Evolutionary conservation across 352 stramenopile genomes (phyloP).

Genomic region (Pythium aquatile): DNA sequence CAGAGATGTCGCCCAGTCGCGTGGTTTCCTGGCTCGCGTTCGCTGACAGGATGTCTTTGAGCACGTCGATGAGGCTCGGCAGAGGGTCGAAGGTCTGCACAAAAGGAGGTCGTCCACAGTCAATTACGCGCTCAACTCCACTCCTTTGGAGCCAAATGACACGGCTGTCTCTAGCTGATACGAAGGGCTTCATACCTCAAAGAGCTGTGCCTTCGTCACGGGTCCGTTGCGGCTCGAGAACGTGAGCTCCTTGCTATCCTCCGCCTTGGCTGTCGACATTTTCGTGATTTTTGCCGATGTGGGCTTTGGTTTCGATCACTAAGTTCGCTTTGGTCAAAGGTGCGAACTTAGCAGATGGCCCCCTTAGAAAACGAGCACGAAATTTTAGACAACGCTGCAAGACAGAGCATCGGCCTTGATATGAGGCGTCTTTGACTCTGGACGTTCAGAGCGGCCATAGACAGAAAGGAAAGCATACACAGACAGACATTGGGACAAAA

Average conservation of each 20-base stretch:
- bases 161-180: neutral
- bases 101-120: neutral
- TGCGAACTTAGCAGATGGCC: neutral
- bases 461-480: slow-evolving; percentile 1
- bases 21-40: slow-evolving; percentile 74
- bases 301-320: neutral
- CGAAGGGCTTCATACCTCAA: slow-evolving; percentile 43
- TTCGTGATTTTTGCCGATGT: neutral
- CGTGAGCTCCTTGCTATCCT: slow-evolving; percentile 32
- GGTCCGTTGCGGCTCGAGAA: slow-evolving; percentile 40
- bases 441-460: neutral
- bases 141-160: too few relatives aligned
- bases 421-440: too few relatives aligned
- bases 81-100: slow-evolving; percentile 76
- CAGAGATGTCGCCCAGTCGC: slow-evolving; percentile 76
- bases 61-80: slow-evolving; percentile 80
- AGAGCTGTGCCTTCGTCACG: slow-evolving; percentile 66
- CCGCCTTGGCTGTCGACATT: slow-evolving; percentile 20
- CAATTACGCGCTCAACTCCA: neutral
- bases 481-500: slow-evolving; percentile 29
- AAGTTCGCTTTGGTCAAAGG: neutral
- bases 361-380: too few relatives aligned
- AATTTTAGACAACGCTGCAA: too few relatives aligned
- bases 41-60: slow-evolving; percentile 82
- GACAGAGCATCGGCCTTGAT: too few relatives aligned